Percentiles rank a stretch among this genome's conserved stretches.
phyloP scores from a whole-genome alignment of 768 basidiomycete genomes.

The Lactarius hatsudake region DNA sequence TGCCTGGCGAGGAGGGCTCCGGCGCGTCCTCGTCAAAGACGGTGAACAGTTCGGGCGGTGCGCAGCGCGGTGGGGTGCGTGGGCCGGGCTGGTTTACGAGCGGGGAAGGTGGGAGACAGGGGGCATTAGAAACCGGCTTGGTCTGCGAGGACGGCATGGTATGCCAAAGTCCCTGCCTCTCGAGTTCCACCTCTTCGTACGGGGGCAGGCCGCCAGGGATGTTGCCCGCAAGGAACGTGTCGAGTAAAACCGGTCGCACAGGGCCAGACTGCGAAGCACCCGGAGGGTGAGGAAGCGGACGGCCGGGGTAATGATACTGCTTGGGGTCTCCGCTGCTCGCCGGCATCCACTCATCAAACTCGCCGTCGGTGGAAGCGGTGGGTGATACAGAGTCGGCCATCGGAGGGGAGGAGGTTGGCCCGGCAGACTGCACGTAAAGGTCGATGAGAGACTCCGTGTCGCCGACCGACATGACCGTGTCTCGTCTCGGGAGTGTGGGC shows the following conservation, averaged over 20 bases:
- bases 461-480: slow-evolving; percentile 20
- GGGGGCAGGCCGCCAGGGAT: slow-evolving; percentile 1
- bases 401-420: neutral
- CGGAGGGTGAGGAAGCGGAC: slow-evolving; percentile 27
- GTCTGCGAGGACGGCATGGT: neutral
- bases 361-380: neutral
- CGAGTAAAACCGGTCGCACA: slow-evolving; percentile 20
- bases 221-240: slow-evolving; percentile 21
- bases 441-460: slow-evolving; percentile 27
- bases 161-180: neutral
- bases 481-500: slow-evolving; percentile 6
- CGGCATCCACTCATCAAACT: neutral
- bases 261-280: slow-evolving; percentile 18
- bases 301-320: slow-evolving; percentile 25
- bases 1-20: slow-evolving; percentile 20
- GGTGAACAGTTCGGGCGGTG: slow-evolving; percentile 1
- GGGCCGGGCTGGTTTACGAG: neutral
- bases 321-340: neutral
- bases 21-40: slow-evolving; percentile 16
- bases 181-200: slow-evolving; percentile 1
- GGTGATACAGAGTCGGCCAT: neutral
- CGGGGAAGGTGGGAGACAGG: slow-evolving; percentile 4
- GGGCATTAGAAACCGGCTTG: neutral
- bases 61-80: neutral
- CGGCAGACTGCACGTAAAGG: slow-evolving; percentile 25